Conservation (phyloP, 768 basidiomycete genomes). For the Clathrus columnatus region DNA sequence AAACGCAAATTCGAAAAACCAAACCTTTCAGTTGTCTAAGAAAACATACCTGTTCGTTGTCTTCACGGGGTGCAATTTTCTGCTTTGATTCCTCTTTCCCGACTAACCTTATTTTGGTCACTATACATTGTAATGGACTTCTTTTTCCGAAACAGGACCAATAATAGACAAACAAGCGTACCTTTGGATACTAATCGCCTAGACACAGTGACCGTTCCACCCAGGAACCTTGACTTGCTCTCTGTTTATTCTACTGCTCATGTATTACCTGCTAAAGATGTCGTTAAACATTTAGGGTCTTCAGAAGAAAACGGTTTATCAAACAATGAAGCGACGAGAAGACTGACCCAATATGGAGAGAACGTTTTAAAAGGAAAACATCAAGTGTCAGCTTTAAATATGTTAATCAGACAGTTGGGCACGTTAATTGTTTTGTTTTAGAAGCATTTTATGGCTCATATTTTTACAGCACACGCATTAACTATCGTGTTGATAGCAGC, state of each 20-base stretch:
- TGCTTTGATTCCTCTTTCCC: too few relatives aligned
- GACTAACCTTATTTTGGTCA: too few relatives aligned
- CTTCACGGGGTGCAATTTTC: too few relatives aligned
- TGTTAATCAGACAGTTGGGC: background rate
- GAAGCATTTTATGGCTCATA: background rate
- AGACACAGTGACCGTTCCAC: background rate
- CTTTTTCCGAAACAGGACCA: too few relatives aligned
- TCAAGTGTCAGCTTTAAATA: background rate
- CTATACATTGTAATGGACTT: too few relatives aligned
- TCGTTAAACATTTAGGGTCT: background rate
- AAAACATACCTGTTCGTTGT: too few relatives aligned
- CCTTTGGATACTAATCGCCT: background rate
- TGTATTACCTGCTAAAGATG: background rate
- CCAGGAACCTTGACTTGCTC: background rate
- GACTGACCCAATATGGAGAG: background rate
- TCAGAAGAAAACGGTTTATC: background rate
- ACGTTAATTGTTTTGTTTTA: background rate
- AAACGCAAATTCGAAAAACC: too few relatives aligned
- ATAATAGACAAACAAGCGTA: too few relatives aligned
- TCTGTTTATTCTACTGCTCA: background rate
- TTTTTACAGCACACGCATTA: slow-evolving; percentile 31
- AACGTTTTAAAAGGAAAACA: background rate
- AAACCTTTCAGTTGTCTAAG: too few relatives aligned
- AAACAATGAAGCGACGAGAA: background rate
- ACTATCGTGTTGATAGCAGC: slow-evolving; percentile 24